Conservation (phyloP, 768 basidiomycete genomes). For the Strobilomyces confusus region DNA sequence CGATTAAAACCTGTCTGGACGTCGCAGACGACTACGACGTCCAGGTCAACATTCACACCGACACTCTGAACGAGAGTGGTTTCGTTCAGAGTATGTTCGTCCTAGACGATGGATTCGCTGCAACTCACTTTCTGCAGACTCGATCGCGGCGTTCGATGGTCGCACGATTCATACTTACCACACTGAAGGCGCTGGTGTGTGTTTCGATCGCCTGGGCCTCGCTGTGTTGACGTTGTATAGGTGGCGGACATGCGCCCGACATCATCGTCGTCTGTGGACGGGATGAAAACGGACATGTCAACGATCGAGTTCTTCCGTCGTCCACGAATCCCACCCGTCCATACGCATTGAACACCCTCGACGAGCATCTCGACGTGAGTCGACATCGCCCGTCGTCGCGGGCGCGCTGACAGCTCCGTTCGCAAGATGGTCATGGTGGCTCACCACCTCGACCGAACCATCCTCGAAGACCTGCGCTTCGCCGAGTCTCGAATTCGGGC, state of each 20-base stretch:
- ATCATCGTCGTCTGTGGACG: conserved; percentile 94
- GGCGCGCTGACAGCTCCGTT: conserved; percentile 2
- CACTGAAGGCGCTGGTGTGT: conserved; percentile 84
- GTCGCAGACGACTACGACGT: conserved; percentile 92
- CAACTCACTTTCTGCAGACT: conserved; percentile 44
- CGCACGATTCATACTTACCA: conserved; percentile 98
- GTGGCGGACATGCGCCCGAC: conserved; percentile 96
- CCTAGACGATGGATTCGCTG: neutral
- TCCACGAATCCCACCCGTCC: conserved; percentile 98
- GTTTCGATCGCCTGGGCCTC: neutral
- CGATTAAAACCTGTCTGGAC: conserved; percentile 71
- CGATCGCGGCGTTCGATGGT: conserved; percentile 83
- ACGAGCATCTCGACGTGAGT: conserved; percentile 93
- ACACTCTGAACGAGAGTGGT: conserved; percentile 95
- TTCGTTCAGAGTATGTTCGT: conserved; percentile 80
- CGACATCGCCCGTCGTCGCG: neutral
- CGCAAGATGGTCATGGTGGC: conserved; percentile 98
- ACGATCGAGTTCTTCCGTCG: conserved; percentile 67
- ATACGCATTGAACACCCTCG: conserved; percentile 85
- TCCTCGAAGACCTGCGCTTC: conserved; percentile 91
- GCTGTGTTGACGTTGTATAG: conserved; percentile 30
- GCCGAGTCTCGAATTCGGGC: conserved; percentile 96
- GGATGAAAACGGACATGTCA: neutral
- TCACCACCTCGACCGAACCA: conserved; percentile 90
- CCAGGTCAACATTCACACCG: conserved; percentile 93